These are phyloP conservation scores for Dujonia santamariae DNA, from an alignment of 1,139 yeast genomes.

Conservation along the genomic window DNA sequence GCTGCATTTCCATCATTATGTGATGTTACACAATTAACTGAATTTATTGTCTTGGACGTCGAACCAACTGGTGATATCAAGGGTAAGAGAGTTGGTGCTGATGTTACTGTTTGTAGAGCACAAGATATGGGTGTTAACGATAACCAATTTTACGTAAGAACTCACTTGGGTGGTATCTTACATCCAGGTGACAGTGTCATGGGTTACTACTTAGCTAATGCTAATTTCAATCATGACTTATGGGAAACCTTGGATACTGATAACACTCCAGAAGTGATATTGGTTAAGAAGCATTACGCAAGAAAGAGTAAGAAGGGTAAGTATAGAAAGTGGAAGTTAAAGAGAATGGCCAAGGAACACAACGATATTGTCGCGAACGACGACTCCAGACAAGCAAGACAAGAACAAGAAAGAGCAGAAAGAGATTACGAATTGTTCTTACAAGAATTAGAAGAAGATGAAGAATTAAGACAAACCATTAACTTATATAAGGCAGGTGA, in stretches of 20 bases:
- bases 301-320: slow-evolving; percentile 74
- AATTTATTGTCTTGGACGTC: slow-evolving; percentile 87
- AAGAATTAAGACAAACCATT: slow-evolving; percentile 87
- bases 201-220: slow-evolving; percentile 81
- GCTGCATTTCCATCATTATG: slow-evolving; percentile 77
- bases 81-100: slow-evolving; percentile 86
- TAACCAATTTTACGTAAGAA: slow-evolving; percentile 72
- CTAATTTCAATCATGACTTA: slow-evolving; percentile 82
- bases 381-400: slow-evolving; percentile 77
- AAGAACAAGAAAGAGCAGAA: slow-evolving; percentile 89
- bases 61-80: slow-evolving; percentile 86
- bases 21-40: slow-evolving; percentile 75
- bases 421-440: slow-evolving; percentile 93
- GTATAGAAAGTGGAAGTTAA: slow-evolving; percentile 91
- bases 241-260: slow-evolving; percentile 71
- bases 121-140: slow-evolving; percentile 84
- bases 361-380: slow-evolving; percentile 78
- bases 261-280: slow-evolving; percentile 80
- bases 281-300: slow-evolving; percentile 88
- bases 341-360: slow-evolving; percentile 97
- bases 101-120: slow-evolving; percentile 83
- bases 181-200: slow-evolving; percentile 95
- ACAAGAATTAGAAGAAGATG: slow-evolving; percentile 96
- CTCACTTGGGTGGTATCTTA: slow-evolving; percentile 89
- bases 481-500: slow-evolving; percentile 73